phyloP scores from a whole-genome alignment of 345 rosid species.

The Isatis tinctoria region DNA sequence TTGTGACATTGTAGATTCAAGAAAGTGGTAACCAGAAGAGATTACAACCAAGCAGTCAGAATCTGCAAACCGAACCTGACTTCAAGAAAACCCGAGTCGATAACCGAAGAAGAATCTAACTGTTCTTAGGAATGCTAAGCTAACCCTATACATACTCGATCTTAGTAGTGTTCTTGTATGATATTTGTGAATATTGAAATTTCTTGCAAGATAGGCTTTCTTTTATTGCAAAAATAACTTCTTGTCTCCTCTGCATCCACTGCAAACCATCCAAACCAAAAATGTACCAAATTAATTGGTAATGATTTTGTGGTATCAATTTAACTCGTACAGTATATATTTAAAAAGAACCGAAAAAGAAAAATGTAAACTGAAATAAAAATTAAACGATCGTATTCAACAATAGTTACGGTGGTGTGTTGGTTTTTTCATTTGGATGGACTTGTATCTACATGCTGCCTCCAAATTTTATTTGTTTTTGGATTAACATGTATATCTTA shows the following conservation, averaged over 20 bases:
- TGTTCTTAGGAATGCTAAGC: constrained; percentile 11
- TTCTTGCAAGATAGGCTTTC: neutral
- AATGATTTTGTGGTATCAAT: neutral
- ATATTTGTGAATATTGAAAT: constrained; percentile 11
- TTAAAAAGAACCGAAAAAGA: too few species aligned
- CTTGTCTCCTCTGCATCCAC: neutral
- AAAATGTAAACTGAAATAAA: too few species aligned
- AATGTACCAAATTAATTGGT: neutral
- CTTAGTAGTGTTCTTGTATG: neutral
- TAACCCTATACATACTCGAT: neutral
- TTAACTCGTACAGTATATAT: too few species aligned
- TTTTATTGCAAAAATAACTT: neutral
- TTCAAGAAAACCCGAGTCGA: constrained; percentile 55
- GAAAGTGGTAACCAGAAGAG: constrained; percentile 34
- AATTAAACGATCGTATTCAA: too few species aligned
- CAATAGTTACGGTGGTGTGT: too few species aligned
- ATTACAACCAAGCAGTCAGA: constrained; percentile 53
- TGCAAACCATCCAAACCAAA: neutral
- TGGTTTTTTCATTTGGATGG: too few species aligned
- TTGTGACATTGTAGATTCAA: constrained; percentile 43
- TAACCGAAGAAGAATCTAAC: constrained; percentile 74
- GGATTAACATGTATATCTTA: too few species aligned
- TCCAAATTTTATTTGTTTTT: too few species aligned
- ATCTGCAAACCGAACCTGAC: constrained; percentile 42
- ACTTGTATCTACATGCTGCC: too few species aligned